A percentile compares a stretch with the other conserved stretches of the same genome.
These are phyloP conservation scores for Backusella liffmaniae DNA, from an alignment of 192 early-diverging fungal species.

Conservation along the genomic window DNA sequence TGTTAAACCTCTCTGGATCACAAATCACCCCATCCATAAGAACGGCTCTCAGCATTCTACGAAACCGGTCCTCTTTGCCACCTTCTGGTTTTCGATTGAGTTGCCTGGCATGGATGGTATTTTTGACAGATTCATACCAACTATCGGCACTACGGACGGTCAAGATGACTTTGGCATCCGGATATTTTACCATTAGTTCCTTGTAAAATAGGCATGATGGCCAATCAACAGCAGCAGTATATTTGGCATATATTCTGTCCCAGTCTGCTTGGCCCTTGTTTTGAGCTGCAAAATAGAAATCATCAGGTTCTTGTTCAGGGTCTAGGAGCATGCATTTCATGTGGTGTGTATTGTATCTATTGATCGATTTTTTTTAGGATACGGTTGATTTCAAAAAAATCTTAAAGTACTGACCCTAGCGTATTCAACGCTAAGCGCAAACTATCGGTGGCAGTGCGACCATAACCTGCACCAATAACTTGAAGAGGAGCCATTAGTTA, in stretches of 20 bases:
- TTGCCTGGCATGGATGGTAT: background rate
- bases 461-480: no score
- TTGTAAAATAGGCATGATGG: constrained; percentile 16
- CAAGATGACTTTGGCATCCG: constrained; percentile 17
- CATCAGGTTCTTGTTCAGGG: background rate
- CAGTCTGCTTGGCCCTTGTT: constrained; percentile 13
- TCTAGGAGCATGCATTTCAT: constrained; percentile 11
- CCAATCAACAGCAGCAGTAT: constrained; percentile 18
- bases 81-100: no score
- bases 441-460: no score
- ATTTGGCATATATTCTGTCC: constrained; percentile 3
- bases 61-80: no score
- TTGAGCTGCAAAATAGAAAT: background rate
- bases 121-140: constrained; percentile 13
- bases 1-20: background rate
- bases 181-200: constrained; percentile 15
- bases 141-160: constrained; percentile 8
- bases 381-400: no score
- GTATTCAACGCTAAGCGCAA: no score
- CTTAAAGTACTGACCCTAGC: no score
- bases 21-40: background rate
- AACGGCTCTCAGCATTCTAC: background rate
- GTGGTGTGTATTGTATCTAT: constrained; percentile 19
- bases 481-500: no score
- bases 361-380: no score